Evolutionary conservation across 202 grass and related monocot genomes (phyloP), one percentile per base, ranked within the genome.

Genomic region (Musa balbisiana): DNA sequence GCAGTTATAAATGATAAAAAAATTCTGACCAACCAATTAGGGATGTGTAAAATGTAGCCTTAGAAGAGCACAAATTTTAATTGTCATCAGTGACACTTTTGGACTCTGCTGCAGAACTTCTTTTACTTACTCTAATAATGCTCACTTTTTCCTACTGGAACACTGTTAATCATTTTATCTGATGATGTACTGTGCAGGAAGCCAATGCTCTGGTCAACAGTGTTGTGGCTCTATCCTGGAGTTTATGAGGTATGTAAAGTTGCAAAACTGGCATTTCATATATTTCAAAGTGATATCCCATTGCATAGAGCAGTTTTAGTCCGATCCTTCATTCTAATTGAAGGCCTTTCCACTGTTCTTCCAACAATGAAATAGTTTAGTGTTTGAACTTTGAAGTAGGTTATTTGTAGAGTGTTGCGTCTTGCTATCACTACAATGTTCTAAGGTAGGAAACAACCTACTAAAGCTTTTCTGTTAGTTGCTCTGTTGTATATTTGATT

Each of bases 151-250:
- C 16, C 64, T 29, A 11, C 12, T 24, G n/a, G 2, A 67, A 24
- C 27, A 9, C 19, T 26, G 23, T 9, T 9, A 27, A 16, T 20
- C 3, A 20, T 54, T 53, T 53, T 23, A 73, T 73, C 20, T 8
- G 23, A 73, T 78, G 49, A 9, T 78, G n/a, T 59, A 62, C 29
- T 59, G 9, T 80, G 56, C 78, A 80, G 78, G 78, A 59, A 64
- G 25, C 14, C 43, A 22, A 8, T 29, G 9, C 50, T 27, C 8
- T 80, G 78, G 78, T 64, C 78, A 29, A 51, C 69, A 13, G 23
- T 73, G 10, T 53, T 73, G 60, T 80, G 78, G 78, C 78, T 80
- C 27, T 80, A 73, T 29, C 69, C 78, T 73, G 78, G 78, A 29
- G 59, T 80, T 73, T 80, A 80, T 3, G 69, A 80, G 78, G 78